Base-by-base conservation (phyloP, 163 green algal species). In the Coccomyxa subellipsoidea region DNA sequence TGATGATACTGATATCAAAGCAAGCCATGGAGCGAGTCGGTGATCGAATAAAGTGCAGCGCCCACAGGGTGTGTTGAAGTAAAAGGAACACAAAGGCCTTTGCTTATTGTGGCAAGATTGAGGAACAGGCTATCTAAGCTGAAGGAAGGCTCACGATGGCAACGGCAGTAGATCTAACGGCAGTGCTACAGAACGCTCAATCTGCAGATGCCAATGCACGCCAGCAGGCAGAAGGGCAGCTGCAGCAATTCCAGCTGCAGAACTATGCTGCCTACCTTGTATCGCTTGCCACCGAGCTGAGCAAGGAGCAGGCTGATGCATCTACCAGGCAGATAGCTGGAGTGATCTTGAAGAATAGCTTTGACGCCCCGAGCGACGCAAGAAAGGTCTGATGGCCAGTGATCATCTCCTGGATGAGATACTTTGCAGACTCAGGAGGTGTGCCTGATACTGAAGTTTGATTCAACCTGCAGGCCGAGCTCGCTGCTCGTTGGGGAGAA, bases 311-410 rank as follows among this genome's bases (percentile, higher is more conserved):
- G 18, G 97, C 97, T 73, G 91, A 94, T 0, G 80, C 88, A 15
- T 91, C 97, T 47, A 85, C 88, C 0, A 84, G 96, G 40, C 89
- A 92, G 39, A 90, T 98, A 27, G 97, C 97, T 12, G 96, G 95
- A 9, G 83, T 99, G 4, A 88, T 98, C n/a, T 89, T 99, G 7
- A 99, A 99, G 85, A 99, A 99, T 88, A 79, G 87, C 32, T 86
- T 99, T 23, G 94, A 98, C 84, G 93, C 96, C 36, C 97, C 96
- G 81, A 94, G 98, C 37, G 90, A 93, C 2, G 76, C 76, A 0
- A 85, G 86, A 37, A 92, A 92, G 89, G 89, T 91, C 31, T 31
- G 37, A 7, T 29, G 27, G 29, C 29, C 29, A 34, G 47, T 59
- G 47, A 59, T 59, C 47, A 59, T 59, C 47, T 59, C 47, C 47